Evolutionary conservation across 441 rosid species (phyloP).

Genomic region (Biscutella laevigata): DNA sequence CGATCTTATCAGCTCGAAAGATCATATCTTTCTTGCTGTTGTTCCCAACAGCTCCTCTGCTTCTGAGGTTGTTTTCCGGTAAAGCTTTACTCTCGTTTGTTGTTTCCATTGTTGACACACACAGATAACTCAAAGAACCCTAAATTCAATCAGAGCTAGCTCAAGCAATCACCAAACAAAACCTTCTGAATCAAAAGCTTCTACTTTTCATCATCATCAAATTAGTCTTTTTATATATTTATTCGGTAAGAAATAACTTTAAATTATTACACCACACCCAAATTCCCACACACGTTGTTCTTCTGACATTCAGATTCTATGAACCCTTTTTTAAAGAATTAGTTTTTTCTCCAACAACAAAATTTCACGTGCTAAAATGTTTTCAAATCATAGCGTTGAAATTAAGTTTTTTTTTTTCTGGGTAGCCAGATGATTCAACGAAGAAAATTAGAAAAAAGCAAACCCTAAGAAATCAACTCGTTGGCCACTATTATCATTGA

Average conservation of each 20-base stretch:
- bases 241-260: not conserved
- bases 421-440: too few relatives aligned
- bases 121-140: constrained; percentile 12
- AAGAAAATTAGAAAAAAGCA: constrained; percentile 23
- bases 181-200: not conserved
- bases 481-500: constrained; percentile 29
- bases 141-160: not conserved
- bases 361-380: too few relatives aligned
- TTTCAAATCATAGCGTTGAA: too few relatives aligned
- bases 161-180: constrained; percentile 11
- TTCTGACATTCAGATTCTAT: constrained; percentile 23
- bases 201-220: constrained; percentile 17
- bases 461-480: constrained; percentile 42
- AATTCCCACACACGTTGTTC: constrained; percentile 13
- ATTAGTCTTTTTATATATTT: too few relatives aligned
- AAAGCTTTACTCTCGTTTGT: too few relatives aligned
- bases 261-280: constrained; percentile 27
- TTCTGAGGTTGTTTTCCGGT: too few relatives aligned
- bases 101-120: too few relatives aligned
- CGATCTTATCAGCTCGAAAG: constrained; percentile 64
- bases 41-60: constrained; percentile 10
- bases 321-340: too few relatives aligned
- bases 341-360: too few relatives aligned
- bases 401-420: not conserved
- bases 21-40: constrained; percentile 39